Evolutionary conservation across 1,284 basidiomycete genomes (phyloP).

Genomic region (Apiotrichum porosum): DNA sequence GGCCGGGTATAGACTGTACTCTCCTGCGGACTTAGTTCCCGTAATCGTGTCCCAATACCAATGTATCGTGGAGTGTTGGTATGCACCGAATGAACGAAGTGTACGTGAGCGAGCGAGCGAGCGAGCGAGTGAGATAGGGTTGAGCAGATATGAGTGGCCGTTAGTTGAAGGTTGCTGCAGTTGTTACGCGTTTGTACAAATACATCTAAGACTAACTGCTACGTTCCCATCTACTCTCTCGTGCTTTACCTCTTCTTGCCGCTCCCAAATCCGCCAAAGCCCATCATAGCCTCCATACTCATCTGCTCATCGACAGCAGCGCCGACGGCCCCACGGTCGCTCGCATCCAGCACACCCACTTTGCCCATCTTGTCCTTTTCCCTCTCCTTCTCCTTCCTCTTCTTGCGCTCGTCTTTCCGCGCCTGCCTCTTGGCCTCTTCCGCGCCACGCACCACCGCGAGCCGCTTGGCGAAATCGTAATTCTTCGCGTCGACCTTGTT

Average conservation of each 20-base stretch:
- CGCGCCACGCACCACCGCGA: conserved; percentile 73
- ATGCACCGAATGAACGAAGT: neutral
- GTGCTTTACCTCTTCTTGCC: conserved; percentile 5
- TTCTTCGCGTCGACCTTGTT: conserved; percentile 72
- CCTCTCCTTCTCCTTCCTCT: conserved; percentile 38
- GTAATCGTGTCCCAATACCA: too few relatives aligned
- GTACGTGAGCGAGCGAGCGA: too few relatives aligned
- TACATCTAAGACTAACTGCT: too few relatives aligned
- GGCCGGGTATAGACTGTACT: too few relatives aligned
- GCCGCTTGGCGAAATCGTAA: conserved; percentile 86
- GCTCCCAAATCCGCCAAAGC: conserved; percentile 79
- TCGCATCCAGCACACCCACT: conserved; percentile 18
- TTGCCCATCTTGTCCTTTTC: conserved; percentile 26
- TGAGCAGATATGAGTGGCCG: too few relatives aligned
- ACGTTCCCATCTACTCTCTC: neutral
- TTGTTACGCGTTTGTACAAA: too few relatives aligned
- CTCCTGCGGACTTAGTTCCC: too few relatives aligned
- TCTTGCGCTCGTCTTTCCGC: conserved; percentile 62
- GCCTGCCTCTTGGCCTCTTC: conserved; percentile 35
- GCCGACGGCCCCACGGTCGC: conserved; percentile 10
- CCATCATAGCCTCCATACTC: conserved; percentile 82
- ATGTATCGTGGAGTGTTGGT: too few relatives aligned
- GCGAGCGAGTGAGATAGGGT: too few relatives aligned
- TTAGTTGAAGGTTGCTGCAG: too few relatives aligned
- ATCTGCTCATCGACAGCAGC: conserved; percentile 27